Base-by-base conservation (phyloP, 441 rosid genomes). In the Brassica balearica region DNA sequence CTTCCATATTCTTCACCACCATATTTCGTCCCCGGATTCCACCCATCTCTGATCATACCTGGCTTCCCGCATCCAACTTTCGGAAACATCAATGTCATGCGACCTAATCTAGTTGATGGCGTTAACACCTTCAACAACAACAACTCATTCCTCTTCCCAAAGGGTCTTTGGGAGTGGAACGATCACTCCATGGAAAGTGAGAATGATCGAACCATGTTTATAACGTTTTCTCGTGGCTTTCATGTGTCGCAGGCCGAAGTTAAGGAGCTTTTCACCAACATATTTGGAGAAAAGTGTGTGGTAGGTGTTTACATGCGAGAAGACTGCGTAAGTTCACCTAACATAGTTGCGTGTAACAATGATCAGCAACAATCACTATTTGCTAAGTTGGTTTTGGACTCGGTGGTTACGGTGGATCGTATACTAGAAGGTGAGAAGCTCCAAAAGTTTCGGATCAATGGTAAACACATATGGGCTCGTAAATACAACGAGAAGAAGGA, bases 381-480 rank as follows among this genome's bases (percentile, higher is more conserved):
- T 1, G 81, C 81, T 0, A 68, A 43, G 36, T 0, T 81, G 7
- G 72, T 81, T 6, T 87, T 19, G 72, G 73, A 74, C 27, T 84
- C 90, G 0, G 73, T 87, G 14, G 7, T 55, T 11, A 76, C 71
- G 0, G 90, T 89, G n/a, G 95, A 92, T 82, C 81, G 73, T 8
- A 63, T 90, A 48, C 81, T 90, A 7, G 23, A 53, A 1, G 92
- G 91, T 0, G n/a, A 36, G 20, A 85, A 71, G 20, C 71, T 89
- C 0, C 85, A 86, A 0, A 90, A 87, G 32, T 67, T 78, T 61
- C 77, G 74, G 62, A 73, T 78, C 74, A 85, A 90, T 12, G 87
- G 92, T 6, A 90, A 90, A 32, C 94, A 90, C 51, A 88, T 88
- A 1, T 90, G 94, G 97, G 90, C 89, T 69, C 84, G 97, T 10